phyloP scores from a whole-genome alignment of 202 grass and related monocot species.

The Bolboschoenoplectus hybrid region DNA sequence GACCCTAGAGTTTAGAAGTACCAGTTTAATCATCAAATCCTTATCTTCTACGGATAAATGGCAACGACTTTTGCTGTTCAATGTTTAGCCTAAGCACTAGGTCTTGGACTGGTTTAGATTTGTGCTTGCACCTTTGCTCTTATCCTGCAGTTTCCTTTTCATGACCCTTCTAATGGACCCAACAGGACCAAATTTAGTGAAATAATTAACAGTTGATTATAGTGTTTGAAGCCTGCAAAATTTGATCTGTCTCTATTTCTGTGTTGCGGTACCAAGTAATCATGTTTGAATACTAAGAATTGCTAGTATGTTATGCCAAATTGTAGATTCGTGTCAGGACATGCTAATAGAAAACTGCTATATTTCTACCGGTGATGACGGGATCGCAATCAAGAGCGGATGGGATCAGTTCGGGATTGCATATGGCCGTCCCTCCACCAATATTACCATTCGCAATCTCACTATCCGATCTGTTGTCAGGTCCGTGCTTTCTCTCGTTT shows the following conservation, averaged over 20 bases:
- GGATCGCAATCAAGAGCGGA: conserved; percentile 97
- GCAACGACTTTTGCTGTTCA: neutral
- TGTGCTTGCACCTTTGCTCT: neutral
- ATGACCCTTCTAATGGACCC: neutral
- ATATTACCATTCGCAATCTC: conserved; percentile 74
- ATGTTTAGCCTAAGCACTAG: neutral
- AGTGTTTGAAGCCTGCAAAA: conserved; percentile 10
- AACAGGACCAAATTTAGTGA: neutral
- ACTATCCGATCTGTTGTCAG: conserved; percentile 82
- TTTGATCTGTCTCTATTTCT: neutral
- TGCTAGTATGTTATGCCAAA: neutral
- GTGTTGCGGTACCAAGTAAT: neutral
- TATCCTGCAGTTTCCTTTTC: neutral
- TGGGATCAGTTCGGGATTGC: conserved; percentile 97
- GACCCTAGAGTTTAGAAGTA: neutral
- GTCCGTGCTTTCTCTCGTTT: conserved; percentile 38
- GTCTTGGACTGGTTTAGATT: neutral
- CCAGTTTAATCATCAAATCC: neutral
- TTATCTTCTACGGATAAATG: neutral
- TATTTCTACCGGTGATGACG: conserved; percentile 92
- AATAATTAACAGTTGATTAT: neutral
- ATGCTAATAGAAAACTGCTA: conserved; percentile 93
- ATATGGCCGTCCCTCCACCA: conserved; percentile 88
- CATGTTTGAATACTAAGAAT: neutral
- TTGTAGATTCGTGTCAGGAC: conserved; percentile 86